Conservation (phyloP, 225 moss, liverwort and hornwort genomes). For the Marchantia polymorpha region DNA sequence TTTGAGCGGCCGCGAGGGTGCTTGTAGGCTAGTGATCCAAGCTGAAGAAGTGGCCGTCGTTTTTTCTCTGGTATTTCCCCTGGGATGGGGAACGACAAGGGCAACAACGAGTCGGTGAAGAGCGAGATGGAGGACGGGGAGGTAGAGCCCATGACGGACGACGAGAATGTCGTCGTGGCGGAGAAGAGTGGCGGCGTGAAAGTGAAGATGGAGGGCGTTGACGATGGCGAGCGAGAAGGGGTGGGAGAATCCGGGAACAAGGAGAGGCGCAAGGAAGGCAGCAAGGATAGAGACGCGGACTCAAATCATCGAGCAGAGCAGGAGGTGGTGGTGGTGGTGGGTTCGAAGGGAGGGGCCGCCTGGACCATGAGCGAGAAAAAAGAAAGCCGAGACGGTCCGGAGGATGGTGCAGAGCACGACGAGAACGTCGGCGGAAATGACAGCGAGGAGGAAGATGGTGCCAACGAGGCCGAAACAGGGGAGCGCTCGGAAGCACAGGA, state of each 20-base stretch:
- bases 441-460: slow-evolving; percentile 20
- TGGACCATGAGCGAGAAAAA: slow-evolving; percentile 31
- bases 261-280: slow-evolving; percentile 21
- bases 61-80: background rate
- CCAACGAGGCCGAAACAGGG: slow-evolving; percentile 25
- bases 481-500: slow-evolving; percentile 23
- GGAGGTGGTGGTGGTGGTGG: slow-evolving; percentile 13
- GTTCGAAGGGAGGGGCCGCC: slow-evolving; percentile 23
- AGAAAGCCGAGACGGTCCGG: slow-evolving; percentile 29
- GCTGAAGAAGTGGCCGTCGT: background rate
- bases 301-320: slow-evolving; percentile 14
- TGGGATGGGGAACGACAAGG: slow-evolving; percentile 55
- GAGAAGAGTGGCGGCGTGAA: slow-evolving; percentile 34
- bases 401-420: background rate
- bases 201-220: slow-evolving; percentile 32
- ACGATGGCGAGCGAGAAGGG: slow-evolving; percentile 30
- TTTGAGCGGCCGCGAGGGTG: background rate
- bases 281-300: slow-evolving; percentile 26
- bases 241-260: slow-evolving; percentile 23
- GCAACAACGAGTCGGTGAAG: slow-evolving; percentile 43
- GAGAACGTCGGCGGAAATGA: slow-evolving; percentile 12
- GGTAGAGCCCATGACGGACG: slow-evolving; percentile 48
- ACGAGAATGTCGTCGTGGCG: slow-evolving; percentile 34
- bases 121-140: slow-evolving; percentile 89
- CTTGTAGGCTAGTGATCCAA: background rate